Base-by-base conservation (phyloP, 2,329 filamentous ascomycete genomes). In the Scytalidium lignicola region DNA sequence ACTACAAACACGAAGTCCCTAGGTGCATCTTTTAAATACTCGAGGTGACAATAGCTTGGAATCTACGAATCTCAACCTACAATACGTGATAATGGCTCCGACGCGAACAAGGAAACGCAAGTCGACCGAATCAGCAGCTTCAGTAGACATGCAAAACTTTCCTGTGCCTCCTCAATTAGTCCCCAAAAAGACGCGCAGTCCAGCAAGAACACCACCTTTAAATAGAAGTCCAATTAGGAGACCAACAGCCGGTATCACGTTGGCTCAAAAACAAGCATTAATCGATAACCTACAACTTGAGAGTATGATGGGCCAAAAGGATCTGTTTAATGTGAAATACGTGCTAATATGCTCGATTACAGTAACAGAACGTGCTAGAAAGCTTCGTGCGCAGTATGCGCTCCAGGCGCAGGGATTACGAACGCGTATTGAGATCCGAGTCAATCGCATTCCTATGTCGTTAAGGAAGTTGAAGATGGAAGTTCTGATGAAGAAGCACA, bases 271-370 rank as follows among this genome's bases (percentile, higher is more conserved):
- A 69, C 88, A 93, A 67, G 86, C 87, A 10, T 72, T 96, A 46
- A 85, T 96, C 51, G 89, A 96, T 62, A 95, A 96, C 61, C 70
- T 96, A 37, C 89, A 95, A 64, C 76, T 96, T 39, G 90, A 96
- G 69, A 82, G 90, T 95, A 76, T 54, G 83, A 67, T 21, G 9
- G 20, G 23, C 18, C 23, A 20, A 17, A 46, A 23, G 26, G 29
- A 39, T 7, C 42, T 41, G 46, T 63, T 12, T 21, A n/a, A 47
- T 18, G 46, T 44, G 3, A 3, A 23, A 61, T 49, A 64, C 51
- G 48, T 26, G 21, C 21, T 44, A 43, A 22, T 28, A 9, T 7
- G n/a, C 19, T 22, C n/a, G 13, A 41, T 44, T 47, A 28, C 58
- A 96, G 90, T 96, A 57, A 90, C 88, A 17, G 88, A 95, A 70